Evolutionary conservation across 2,329 filamentous ascomycete species (phyloP).

Genomic region (Macrophomina pseudophaseolina): DNA sequence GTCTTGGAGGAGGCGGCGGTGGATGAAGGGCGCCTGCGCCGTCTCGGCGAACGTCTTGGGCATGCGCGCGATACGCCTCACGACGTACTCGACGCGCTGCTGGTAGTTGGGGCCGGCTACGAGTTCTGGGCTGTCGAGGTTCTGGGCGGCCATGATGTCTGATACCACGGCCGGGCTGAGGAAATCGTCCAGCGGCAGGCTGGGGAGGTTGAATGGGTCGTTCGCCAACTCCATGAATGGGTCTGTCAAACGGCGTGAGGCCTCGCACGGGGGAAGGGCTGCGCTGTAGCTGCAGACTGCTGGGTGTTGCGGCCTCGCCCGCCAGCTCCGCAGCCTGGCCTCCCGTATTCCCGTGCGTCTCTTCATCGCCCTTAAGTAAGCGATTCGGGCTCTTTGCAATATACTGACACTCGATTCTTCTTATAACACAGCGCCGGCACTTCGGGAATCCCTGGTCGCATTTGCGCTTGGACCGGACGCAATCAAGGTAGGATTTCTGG

Average conservation of each 20-base stretch:
- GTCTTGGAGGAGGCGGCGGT: slow-evolving; percentile 28
- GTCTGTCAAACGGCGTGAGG: slow-evolving; percentile 20
- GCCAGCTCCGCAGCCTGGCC: not conserved
- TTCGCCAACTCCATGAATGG: slow-evolving; percentile 28
- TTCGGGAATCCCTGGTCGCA: slow-evolving; percentile 30
- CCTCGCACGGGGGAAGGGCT: not conserved
- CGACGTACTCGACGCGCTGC: slow-evolving; percentile 25
- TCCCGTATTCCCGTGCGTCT: not conserved
- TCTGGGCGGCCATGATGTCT: not conserved
- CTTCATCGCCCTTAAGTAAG: no score
- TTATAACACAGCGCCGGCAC: slow-evolving; percentile 30
- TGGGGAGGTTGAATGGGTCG: slow-evolving; percentile 29
- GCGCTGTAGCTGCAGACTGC: not conserved
- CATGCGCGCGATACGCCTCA: slow-evolving; percentile 12
- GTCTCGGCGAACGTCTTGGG: slow-evolving; percentile 30
- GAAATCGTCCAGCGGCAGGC: slow-evolving; percentile 10
- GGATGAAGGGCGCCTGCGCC: slow-evolving; percentile 30
- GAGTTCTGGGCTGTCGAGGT: no score
- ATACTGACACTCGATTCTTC: slow-evolving; percentile 23
- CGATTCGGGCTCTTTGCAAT: no score
- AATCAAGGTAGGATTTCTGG: slow-evolving; percentile 30
- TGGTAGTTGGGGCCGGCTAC: no score
- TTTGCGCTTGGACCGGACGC: slow-evolving; percentile 30
- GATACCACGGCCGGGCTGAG: not conserved
- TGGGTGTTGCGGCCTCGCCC: not conserved